These are phyloP conservation scores for Thuja plicata DNA, from an alignment of 83 land plant species.

Conservation along the genomic window DNA sequence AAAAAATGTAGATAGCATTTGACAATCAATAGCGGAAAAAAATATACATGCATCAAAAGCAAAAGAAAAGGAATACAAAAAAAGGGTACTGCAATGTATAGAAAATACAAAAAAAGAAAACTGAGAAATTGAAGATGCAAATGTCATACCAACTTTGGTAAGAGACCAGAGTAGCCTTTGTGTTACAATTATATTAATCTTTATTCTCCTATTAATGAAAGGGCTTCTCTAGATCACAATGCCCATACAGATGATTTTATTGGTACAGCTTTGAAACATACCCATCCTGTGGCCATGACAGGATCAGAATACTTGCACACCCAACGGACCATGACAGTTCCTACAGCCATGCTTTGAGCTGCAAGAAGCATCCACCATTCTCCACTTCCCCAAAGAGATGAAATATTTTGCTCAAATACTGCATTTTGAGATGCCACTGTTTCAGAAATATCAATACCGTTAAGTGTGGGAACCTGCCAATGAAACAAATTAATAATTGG, in stretches of 20 bases:
- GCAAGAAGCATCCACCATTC: slow-evolving; percentile 99
- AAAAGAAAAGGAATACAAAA: neutral
- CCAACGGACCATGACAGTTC: slow-evolving; percentile 99
- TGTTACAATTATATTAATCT: neutral
- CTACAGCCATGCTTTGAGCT: slow-evolving; percentile 99
- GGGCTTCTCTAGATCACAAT: neutral
- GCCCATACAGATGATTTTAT: neutral
- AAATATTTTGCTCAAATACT: slow-evolving; percentile 36
- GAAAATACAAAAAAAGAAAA: neutral
- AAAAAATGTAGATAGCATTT: too few relatives aligned
- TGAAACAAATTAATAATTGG: neutral
- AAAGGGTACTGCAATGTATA: neutral
- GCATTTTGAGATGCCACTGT: slow-evolving; percentile 15
- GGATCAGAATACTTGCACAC: slow-evolving; percentile 94
- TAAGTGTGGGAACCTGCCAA: slow-evolving; percentile 72
- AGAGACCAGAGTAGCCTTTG: neutral
- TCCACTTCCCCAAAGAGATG: slow-evolving; percentile 89
- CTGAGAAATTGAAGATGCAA: neutral
- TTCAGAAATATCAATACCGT: slow-evolving; percentile 12
- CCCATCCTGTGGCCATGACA: slow-evolving; percentile 99
- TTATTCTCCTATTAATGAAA: neutral
- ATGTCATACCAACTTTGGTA: too few relatives aligned
- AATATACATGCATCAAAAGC: neutral
- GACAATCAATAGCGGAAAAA: neutral
- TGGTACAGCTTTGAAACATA: slow-evolving; percentile 22